Conservation (phyloP, 768 basidiomycete genomes). For the Amyloporia xantha region DNA sequence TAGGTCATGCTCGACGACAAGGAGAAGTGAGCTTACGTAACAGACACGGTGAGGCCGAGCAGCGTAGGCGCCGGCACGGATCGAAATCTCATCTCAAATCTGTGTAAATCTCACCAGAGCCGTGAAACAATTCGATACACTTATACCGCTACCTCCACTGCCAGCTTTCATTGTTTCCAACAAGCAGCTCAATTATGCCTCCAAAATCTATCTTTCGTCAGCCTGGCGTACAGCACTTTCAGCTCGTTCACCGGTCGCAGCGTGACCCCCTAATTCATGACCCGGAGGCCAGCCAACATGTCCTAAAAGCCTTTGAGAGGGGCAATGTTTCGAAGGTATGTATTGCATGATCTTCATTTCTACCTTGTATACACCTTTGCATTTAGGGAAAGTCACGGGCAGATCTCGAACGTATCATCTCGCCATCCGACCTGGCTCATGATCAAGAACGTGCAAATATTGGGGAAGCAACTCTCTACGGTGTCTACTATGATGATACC, state of each 20-base stretch:
- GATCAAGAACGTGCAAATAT: conserved; percentile 45
- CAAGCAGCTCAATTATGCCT: conserved; percentile 63
- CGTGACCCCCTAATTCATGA: conserved; percentile 95
- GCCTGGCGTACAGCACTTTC: conserved; percentile 88
- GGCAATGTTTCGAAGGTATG: conserved; percentile 63
- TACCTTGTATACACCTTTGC: background rate
- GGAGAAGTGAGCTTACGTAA: conserved; percentile 15
- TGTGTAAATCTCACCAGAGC: background rate
- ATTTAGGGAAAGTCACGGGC: conserved; percentile 72
- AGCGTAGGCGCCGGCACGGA: background rate
- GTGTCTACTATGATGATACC: conserved; percentile 91
- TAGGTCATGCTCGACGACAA: conserved; percentile 9
- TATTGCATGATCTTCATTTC: background rate
- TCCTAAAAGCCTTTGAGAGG: conserved; percentile 78
- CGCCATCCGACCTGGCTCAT: conserved; percentile 40
- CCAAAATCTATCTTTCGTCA: conserved; percentile 84
- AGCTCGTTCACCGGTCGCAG: conserved; percentile 94
- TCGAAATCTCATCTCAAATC: conserved; percentile 5
- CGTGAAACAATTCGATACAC: no score
- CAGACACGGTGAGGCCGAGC: background rate
- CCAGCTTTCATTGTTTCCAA: no score
- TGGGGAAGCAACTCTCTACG: conserved; percentile 87
- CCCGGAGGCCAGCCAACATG: conserved; percentile 79
- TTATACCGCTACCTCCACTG: no score
- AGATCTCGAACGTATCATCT: conserved; percentile 62